Evolutionary conservation across 192 early-diverging fungal genomes (phyloP), one percentile per base, ranked within the genome.

Genomic region (Rhizophlyctis rosea): DNA sequence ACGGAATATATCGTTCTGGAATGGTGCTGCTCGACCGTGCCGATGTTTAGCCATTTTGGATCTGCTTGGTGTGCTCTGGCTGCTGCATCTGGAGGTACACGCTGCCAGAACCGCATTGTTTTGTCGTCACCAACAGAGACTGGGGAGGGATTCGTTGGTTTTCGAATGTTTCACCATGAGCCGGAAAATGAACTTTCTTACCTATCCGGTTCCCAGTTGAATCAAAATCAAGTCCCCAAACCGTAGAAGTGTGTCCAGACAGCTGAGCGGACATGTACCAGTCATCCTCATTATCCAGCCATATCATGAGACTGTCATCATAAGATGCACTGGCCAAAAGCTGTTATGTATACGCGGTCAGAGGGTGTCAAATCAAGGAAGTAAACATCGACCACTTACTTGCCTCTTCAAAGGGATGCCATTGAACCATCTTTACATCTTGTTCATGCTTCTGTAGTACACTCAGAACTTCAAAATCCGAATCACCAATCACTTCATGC

Each of bases 391-490:
- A n/a, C n/a, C n/a, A 30, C 33, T 23, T 18, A 39, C 54, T 54
- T 73, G 87, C 79, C 61, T 95, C 92, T 57, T 90, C 75, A 3
- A 54, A 80, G 2, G 96, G 95, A 73, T 96, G 92, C 93, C 93
- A 98, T 27, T 80, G 62, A 0, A 98, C 88, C 84, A 88, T 87
- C 67, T 98, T 98, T 39, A 97, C 95, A 68, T 98, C 96, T 73
- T 97, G 92, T 9, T 85, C 87, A 70, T 98, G 96, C 64, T 98
- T 94, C 73, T 95, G 91, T 25, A 97, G 75, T 28, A 98, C 94
- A 57, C 86, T 89, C 21, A 98, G 77, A 71, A 92, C 95, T 70
- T 97, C 93, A 79, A 98, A 98, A 67, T 98, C 95, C 61, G 86
- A 89, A 60, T 95, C 92, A 28, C 86, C 75, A 30, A 80, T 74